Conservation (phyloP, 345 rosid genomes). For the Gossypium sturtianum region DNA sequence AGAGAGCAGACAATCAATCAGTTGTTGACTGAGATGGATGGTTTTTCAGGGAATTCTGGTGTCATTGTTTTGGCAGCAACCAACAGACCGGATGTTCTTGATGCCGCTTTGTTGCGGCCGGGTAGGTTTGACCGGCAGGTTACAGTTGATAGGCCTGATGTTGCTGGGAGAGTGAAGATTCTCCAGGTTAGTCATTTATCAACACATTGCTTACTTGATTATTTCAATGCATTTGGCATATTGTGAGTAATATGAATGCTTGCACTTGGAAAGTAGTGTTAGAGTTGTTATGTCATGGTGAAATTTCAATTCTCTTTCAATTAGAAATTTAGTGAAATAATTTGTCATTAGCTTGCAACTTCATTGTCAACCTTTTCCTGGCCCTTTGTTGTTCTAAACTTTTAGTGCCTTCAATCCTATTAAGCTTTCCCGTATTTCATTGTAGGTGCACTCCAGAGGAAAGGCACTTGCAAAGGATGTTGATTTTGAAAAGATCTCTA, state of each 20-base stretch:
- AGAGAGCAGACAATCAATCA: constrained; percentile 88
- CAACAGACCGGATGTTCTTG: constrained; percentile 79
- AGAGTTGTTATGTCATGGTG: background rate
- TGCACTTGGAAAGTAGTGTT: background rate
- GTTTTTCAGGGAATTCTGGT: constrained; percentile 79
- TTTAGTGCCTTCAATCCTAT: background rate
- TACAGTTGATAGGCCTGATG: constrained; percentile 90
- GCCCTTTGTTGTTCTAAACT: background rate
- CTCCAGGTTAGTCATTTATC: constrained; percentile 55
- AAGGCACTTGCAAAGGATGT: constrained; percentile 97
- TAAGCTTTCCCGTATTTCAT: background rate
- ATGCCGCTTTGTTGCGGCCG: constrained; percentile 46
- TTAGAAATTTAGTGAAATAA: background rate
- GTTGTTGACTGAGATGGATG: constrained; percentile 89
- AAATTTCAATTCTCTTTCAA: background rate
- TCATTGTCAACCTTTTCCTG: background rate
- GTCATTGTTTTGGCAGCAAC: constrained; percentile 92
- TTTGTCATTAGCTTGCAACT: background rate
- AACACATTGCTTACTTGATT: background rate
- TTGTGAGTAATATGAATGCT: background rate
- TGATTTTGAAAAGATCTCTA: constrained; percentile 85
- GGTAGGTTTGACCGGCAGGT: constrained; percentile 92
- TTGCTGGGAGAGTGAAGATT: constrained; percentile 83
- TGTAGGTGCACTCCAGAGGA: constrained; percentile 92
- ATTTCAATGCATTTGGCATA: background rate